phyloP scores from a whole-genome alignment of 1,284 basidiomycete species.

The Spongiforma sp. region DNA sequence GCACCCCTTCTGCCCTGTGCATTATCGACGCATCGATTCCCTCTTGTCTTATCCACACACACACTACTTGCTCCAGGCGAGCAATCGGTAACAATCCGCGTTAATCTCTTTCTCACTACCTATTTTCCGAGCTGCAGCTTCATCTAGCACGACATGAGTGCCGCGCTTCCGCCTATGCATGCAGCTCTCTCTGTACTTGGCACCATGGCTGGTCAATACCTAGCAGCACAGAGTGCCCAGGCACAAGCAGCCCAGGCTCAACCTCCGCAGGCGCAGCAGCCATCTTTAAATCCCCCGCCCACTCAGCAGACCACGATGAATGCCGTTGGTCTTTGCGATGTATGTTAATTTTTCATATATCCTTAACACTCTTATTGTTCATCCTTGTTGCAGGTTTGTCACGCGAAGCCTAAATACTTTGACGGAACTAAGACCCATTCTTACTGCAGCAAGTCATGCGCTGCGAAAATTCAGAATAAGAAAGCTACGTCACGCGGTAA shows the following conservation, averaged over 20 bases:
- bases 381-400: conserved; percentile 44
- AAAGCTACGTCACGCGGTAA: conserved; percentile 21
- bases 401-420: conserved; percentile 54
- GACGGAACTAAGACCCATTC: conserved; percentile 44
- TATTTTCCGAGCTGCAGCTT: conserved; percentile 4
- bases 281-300: conserved; percentile 27
- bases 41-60: conserved; percentile 36
- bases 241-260: conserved; percentile 34
- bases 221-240: conserved; percentile 43
- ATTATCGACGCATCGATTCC: conserved; percentile 21
- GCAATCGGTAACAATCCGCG: conserved; percentile 12
- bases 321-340: conserved; percentile 34
- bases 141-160: conserved; percentile 41
- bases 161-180: conserved; percentile 47
- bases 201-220: conserved; percentile 53
- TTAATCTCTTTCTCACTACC: conserved; percentile 15
- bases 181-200: conserved; percentile 57
- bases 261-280: conserved; percentile 28
- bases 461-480: conserved; percentile 36
- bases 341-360: conserved; percentile 20
- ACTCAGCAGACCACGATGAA: conserved; percentile 33
- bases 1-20: conserved; percentile 4
- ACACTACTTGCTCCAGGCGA: conserved; percentile 37
- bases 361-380: conserved; percentile 2
- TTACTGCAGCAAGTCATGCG: conserved; percentile 44